phyloP scores from a whole-genome alignment of 1,284 basidiomycete genomes.

The Ceratobasidium theobromae region DNA sequence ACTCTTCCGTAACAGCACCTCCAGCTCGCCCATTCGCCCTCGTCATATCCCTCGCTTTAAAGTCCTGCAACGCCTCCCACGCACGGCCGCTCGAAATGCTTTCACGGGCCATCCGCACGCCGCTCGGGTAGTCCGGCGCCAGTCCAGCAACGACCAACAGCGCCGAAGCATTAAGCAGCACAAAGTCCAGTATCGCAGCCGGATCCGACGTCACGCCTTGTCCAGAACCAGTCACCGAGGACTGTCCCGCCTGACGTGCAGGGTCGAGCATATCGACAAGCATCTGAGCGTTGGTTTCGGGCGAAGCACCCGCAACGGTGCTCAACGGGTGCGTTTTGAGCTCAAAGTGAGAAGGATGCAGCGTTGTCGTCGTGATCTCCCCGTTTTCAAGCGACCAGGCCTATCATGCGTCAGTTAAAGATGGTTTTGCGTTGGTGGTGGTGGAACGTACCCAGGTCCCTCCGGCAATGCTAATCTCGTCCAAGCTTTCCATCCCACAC shows the following conservation, averaged over 20 bases:
- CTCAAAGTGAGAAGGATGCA: conserved; percentile 65
- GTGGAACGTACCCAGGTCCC: conserved; percentile 81
- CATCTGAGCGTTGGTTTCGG: conserved; percentile 71
- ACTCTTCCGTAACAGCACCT: conserved; percentile 22
- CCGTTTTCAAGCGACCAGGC: conserved; percentile 48
- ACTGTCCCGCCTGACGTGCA: conserved; percentile 35
- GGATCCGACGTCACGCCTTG: conserved; percentile 44
- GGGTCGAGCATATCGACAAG: conserved; percentile 58
- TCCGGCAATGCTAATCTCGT: conserved; percentile 93
- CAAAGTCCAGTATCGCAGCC: conserved; percentile 73
- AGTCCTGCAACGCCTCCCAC: conserved; percentile 65
- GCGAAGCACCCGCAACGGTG: conserved; percentile 69
- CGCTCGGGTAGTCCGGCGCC: conserved; percentile 69
- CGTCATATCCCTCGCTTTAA: conserved; percentile 38
- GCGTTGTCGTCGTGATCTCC: conserved; percentile 44
- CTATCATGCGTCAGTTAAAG: conserved; percentile 53
- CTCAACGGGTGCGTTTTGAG: conserved; percentile 66
- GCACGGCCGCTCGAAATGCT: conserved; percentile 74
- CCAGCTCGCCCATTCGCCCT: conserved; percentile 10
- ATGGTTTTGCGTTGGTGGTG: no score
- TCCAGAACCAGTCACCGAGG: neutral
- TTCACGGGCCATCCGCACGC: conserved; percentile 70
- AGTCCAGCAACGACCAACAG: conserved; percentile 78
- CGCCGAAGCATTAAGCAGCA: conserved; percentile 82
- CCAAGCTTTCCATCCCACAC: conserved; percentile 88